These are phyloP conservation scores for Gyrodon lividus DNA, from an alignment of 768 basidiomycete genomes.

Conservation along the genomic window DNA sequence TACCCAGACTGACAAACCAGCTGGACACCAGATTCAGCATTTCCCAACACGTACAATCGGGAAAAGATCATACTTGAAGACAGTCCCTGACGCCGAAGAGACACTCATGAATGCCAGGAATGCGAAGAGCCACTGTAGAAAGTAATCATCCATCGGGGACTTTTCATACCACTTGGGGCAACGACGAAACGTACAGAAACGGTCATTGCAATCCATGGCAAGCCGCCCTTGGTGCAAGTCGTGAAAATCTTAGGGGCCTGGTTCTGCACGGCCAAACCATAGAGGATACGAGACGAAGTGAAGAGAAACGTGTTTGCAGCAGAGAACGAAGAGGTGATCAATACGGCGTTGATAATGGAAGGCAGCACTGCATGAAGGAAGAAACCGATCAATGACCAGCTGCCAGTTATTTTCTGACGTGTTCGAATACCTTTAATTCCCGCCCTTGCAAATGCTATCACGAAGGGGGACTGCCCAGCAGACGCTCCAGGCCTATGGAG, in stretches of 20 bases:
- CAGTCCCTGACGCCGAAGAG: conserved; percentile 47
- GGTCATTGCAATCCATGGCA: conserved; percentile 44
- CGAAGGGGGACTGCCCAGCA: conserved; percentile 81
- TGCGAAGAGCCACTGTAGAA: conserved; percentile 37
- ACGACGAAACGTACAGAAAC: conserved; percentile 22
- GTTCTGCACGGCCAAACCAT: conserved; percentile 45
- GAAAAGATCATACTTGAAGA: conserved; percentile 20
- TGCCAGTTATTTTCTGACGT: conserved; percentile 5
- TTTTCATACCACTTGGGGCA: conserved; percentile 8
- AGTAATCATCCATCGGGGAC: conserved; percentile 9
- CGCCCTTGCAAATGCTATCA: conserved; percentile 73
- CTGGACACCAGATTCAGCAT: conserved; percentile 31
- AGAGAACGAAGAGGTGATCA: conserved; percentile 73
- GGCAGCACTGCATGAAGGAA: conserved; percentile 44
- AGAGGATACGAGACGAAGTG: conserved; percentile 42
- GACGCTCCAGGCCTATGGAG: conserved; percentile 8
- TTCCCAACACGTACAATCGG: conserved; percentile 1
- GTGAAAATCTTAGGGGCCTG: conserved; percentile 53
- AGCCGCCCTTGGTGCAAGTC: conserved; percentile 45
- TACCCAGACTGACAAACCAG: conserved; percentile 68
- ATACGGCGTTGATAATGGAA: conserved; percentile 68
- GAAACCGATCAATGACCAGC: neutral
- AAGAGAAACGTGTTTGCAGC: conserved; percentile 55
- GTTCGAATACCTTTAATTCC: conserved; percentile 56
- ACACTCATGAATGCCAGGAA: conserved; percentile 67